phyloP scores from a whole-genome alignment of 208 protist genomes.

The Trypanosoma cruzi region DNA sequence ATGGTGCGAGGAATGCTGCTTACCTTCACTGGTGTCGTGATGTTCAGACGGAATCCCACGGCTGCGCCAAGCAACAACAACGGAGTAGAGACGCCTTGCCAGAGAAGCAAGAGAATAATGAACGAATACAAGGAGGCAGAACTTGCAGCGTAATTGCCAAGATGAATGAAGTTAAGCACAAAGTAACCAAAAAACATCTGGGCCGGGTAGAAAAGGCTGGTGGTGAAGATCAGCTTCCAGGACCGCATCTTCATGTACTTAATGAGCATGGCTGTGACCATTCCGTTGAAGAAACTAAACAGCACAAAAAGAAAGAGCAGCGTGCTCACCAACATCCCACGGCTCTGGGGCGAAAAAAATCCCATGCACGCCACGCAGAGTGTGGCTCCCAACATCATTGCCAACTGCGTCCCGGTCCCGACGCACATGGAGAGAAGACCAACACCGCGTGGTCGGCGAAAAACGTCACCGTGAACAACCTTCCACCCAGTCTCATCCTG shows the following conservation, averaged over 20 bases:
- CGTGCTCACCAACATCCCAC: conserved; percentile 77
- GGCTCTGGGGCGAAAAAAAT: conserved; percentile 90
- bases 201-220: conserved; percentile 48
- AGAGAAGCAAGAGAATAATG: conserved; percentile 41
- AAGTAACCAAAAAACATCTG: conserved; percentile 52
- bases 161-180: conserved; percentile 57
- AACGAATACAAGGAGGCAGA: conserved; percentile 31
- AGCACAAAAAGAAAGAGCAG: conserved; percentile 63
- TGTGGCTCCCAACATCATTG: conserved; percentile 65
- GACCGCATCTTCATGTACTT: conserved; percentile 74
- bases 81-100: conserved; percentile 93
- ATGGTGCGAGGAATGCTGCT: conserved; percentile 95
- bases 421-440: conserved; percentile 86
- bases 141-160: conserved; percentile 35
- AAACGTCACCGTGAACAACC: conserved; percentile 94
- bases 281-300: conserved; percentile 77
- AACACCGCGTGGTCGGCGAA: conserved; percentile 84
- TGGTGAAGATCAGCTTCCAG: conserved; percentile 79
- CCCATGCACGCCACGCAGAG: conserved; percentile 86
- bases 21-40: conserved; percentile 70
- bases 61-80: conserved; percentile 91
- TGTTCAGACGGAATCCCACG: conserved; percentile 76
- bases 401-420: conserved; percentile 89
- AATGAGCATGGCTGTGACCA: conserved; percentile 73
- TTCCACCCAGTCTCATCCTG: conserved; percentile 94